phyloP scores from a whole-genome alignment of 2,329 filamentous ascomycete genomes.

The Camillea tinctor region DNA sequence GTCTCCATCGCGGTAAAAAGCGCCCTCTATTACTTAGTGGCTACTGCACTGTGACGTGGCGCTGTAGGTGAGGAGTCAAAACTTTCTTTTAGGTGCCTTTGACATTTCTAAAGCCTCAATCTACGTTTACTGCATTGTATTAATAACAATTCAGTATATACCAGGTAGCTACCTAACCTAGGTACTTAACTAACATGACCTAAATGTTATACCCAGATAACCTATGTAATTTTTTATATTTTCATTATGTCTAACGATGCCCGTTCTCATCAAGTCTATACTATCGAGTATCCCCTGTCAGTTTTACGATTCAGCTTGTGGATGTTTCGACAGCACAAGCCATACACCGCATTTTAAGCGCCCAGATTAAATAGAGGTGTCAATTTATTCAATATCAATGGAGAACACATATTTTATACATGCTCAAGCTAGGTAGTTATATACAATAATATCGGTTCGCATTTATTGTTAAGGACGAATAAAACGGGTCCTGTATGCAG shows the following conservation, averaged over 20 bases:
- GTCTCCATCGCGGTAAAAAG: not conserved
- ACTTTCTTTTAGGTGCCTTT: not conserved
- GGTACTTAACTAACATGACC: too few species aligned
- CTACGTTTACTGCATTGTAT: not conserved
- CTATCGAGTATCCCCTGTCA: not conserved
- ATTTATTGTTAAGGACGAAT: too few species aligned
- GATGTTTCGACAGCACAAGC: not conserved
- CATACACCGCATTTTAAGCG: not conserved
- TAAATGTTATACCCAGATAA: too few species aligned
- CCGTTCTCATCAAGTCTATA: not conserved
- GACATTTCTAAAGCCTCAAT: not conserved
- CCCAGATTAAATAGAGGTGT: not conserved
- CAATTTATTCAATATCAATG: not conserved
- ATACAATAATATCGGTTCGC: too few species aligned
- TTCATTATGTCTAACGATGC: not conserved
- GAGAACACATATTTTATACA: not conserved
- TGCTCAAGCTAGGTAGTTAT: too few species aligned
- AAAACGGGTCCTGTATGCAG: too few species aligned
- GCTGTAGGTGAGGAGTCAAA: not conserved
- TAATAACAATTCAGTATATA: not conserved
- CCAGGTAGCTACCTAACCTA: too few species aligned
- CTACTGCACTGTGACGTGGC: not conserved
- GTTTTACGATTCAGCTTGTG: not conserved
- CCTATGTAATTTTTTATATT: not conserved
- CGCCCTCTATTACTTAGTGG: not conserved